phyloP scores from a whole-genome alignment of 352 stramenopile genomes.

The Blastocystis sp. region DNA sequence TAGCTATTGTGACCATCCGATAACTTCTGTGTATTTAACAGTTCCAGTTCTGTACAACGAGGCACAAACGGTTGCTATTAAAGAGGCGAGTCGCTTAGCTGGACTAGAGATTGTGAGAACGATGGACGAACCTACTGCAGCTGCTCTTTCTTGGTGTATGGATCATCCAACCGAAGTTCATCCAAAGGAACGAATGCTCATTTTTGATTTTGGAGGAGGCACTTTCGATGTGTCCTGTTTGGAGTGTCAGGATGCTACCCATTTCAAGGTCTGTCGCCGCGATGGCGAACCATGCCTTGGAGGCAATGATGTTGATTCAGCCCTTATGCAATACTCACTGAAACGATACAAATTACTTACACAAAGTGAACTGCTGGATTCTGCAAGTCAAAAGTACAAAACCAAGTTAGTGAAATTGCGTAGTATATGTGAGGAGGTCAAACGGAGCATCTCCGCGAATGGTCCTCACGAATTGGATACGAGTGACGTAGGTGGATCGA shows the following conservation, averaged over 20 bases:
- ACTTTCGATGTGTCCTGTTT: conserved; percentile 25
- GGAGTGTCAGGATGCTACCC: not conserved
- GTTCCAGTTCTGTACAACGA: not conserved
- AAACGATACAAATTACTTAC: conserved; percentile 87
- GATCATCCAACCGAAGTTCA: not conserved
- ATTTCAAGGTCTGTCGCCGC: not conserved
- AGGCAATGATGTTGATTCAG: conserved; percentile 71
- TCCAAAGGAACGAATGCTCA: not conserved
- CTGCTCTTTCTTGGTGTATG: conserved; percentile 28
- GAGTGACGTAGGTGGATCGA: not conserved
- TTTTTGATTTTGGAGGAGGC: conserved; percentile 26
- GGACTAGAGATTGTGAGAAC: not conserved
- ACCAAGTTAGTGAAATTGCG: not conserved
- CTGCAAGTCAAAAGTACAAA: no score
- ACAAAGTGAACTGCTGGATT: conserved; percentile 78
- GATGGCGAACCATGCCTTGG: conserved; percentile 66
- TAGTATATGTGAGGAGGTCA: not conserved
- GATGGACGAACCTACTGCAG: not conserved
- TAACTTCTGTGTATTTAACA: not conserved
- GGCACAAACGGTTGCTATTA: not conserved
- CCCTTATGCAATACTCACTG: conserved; percentile 82
- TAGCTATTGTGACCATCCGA: not conserved
- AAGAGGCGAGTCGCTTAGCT: not conserved
- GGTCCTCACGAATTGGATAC: not conserved
- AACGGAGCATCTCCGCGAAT: not conserved